phyloP scores from a whole-genome alignment of 371 early-diverging fungal genomes.

The Choanephora cucurbitarum region DNA sequence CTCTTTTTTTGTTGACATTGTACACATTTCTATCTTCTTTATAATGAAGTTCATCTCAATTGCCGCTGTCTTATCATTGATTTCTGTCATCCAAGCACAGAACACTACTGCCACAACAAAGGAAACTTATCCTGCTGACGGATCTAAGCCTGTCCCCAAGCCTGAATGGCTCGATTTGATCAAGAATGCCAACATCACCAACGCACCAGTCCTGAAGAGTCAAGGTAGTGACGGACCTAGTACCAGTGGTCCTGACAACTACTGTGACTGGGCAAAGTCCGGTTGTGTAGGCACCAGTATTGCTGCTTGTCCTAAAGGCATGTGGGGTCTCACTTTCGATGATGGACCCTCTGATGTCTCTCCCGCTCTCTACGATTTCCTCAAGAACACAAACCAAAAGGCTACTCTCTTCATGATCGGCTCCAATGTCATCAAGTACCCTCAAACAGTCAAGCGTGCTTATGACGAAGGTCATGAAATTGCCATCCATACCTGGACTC shows the following conservation, averaged over 20 bases:
- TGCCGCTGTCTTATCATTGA: slow-evolving; percentile 11
- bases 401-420: slow-evolving; percentile 70
- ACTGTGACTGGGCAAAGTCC: slow-evolving; percentile 62
- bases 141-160: slow-evolving; percentile 31
- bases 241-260: slow-evolving; percentile 31
- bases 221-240: slow-evolving; percentile 20
- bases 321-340: slow-evolving; percentile 66
- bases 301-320: slow-evolving; percentile 54
- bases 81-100: slow-evolving; percentile 22
- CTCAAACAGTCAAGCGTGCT: slow-evolving; percentile 53
- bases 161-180: slow-evolving; percentile 48
- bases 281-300: slow-evolving; percentile 51
- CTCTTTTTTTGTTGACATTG: too few relatives aligned
- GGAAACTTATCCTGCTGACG: slow-evolving; percentile 33
- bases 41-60: slow-evolving; percentile 17
- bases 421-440: slow-evolving; percentile 53
- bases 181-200: slow-evolving; percentile 32
- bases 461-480: slow-evolving; percentile 51
- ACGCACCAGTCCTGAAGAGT: slow-evolving; percentile 37
- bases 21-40: not conserved
- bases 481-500: slow-evolving; percentile 61
- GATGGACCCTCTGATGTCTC: slow-evolving; percentile 61
- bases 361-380: slow-evolving; percentile 47
- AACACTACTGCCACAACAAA: slow-evolving; percentile 7
- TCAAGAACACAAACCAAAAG: slow-evolving; percentile 53